These are phyloP conservation scores for Nakazawaea anatomiae DNA, from an alignment of 805 yeast genomes.

Conservation along the genomic window DNA sequence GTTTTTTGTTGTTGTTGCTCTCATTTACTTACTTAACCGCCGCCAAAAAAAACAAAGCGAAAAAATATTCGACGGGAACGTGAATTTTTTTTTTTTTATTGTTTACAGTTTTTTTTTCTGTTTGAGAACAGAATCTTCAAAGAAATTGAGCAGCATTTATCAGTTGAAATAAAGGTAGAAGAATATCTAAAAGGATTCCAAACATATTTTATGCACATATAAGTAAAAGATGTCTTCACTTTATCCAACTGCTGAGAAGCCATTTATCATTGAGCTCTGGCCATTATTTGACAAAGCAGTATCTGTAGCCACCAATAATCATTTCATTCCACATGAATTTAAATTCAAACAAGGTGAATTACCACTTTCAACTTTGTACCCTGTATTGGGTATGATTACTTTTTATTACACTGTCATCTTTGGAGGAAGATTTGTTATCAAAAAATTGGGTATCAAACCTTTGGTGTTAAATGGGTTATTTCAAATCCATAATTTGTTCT, in stretches of 20 bases:
- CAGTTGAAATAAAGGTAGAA: background rate
- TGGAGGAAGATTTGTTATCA: constrained; percentile 72
- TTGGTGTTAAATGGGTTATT: constrained; percentile 70
- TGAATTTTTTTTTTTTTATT: background rate
- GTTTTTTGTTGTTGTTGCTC: background rate
- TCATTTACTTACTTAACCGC: background rate
- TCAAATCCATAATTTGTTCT: constrained; percentile 77
- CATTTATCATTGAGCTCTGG: constrained; percentile 62
- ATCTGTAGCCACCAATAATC: constrained; percentile 40
- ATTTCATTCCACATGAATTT: constrained; percentile 56
- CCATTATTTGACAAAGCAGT: constrained; percentile 50
- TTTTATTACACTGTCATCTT: constrained; percentile 77
- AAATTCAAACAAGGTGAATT: constrained; percentile 60
- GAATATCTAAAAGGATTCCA: background rate
- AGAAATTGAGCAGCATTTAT: no score
- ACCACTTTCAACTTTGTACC: constrained; percentile 59
- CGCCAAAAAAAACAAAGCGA: background rate
- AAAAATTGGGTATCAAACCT: constrained; percentile 47
- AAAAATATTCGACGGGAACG: background rate
- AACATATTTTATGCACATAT: no score
- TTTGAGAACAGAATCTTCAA: no score
- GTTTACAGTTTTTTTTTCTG: no score
- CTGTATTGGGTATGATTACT: constrained; percentile 45
- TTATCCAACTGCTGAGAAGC: constrained; percentile 28
- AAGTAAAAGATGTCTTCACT: background rate